phyloP scores from a whole-genome alignment of 257 asterid species.

The Striga asiatica region DNA sequence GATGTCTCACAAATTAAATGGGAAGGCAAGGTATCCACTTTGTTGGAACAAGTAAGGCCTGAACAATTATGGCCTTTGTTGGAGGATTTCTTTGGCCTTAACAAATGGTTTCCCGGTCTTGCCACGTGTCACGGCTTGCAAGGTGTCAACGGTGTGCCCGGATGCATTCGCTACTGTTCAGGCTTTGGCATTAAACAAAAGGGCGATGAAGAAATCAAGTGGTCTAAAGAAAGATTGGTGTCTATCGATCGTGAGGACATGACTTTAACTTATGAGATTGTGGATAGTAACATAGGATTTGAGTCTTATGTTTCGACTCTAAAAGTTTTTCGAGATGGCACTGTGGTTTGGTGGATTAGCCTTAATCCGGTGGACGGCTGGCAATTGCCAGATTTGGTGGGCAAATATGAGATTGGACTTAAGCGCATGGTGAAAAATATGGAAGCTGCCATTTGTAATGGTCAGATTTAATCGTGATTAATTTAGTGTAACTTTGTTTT shows the following conservation, averaged over 20 bases:
- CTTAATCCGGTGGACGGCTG: constrained; percentile 61
- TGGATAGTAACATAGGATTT: constrained; percentile 59
- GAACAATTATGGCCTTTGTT: constrained; percentile 55
- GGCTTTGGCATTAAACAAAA: constrained; percentile 36
- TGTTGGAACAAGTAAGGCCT: constrained; percentile 29
- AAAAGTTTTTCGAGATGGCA: constrained; percentile 26
- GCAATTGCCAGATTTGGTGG: constrained; percentile 40
- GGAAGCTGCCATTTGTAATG: constrained; percentile 43
- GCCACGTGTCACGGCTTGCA: constrained; percentile 41
- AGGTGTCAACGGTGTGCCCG: constrained; percentile 52
- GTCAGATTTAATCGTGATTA: no score
- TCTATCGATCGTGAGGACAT: constrained; percentile 23
- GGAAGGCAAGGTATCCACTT: constrained; percentile 41
- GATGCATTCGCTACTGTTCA: constrained; percentile 55
- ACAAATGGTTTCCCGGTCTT: constrained; percentile 68
- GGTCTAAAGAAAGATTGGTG: constrained; percentile 44
- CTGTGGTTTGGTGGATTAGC: constrained; percentile 50
- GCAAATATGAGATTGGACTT: constrained; percentile 33
- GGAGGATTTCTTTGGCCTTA: constrained; percentile 53
- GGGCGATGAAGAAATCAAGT: constrained; percentile 14
- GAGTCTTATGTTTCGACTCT: constrained; percentile 42
- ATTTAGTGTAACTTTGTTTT: no score
- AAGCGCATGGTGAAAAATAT: constrained; percentile 42
- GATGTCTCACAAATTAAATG: constrained; percentile 28
- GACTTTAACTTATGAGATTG: constrained; percentile 43